These are phyloP conservation scores for Chalaropsis ovoidea DNA, from an alignment of 2,329 filamentous ascomycete genomes.

Conservation along the genomic window DNA sequence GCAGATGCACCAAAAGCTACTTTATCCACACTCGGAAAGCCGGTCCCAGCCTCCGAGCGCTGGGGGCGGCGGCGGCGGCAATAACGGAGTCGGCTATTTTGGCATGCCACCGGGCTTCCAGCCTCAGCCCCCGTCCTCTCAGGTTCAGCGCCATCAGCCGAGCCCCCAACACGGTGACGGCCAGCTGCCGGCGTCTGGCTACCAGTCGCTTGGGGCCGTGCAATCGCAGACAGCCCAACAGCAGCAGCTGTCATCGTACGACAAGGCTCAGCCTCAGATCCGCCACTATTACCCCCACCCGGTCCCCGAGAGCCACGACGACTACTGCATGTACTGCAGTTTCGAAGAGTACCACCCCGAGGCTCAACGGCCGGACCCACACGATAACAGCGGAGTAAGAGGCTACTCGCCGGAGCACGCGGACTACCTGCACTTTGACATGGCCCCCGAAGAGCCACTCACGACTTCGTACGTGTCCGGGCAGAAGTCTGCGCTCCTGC, in stretches of 20 bases:
- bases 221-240: not conserved
- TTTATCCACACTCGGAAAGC: not conserved
- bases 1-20: not conserved
- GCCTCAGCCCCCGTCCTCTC: not conserved
- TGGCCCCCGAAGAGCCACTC: not conserved
- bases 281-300: conserved; percentile 9
- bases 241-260: not conserved
- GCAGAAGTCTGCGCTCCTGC: no score
- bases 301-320: not conserved
- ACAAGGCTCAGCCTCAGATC: not conserved
- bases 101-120: not conserved
- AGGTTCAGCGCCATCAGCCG: not conserved
- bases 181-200: not conserved
- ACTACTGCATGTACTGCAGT: conserved; percentile 14
- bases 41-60: not conserved
- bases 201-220: not conserved
- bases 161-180: not conserved
- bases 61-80: not conserved
- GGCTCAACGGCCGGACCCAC: not conserved
- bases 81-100: not conserved
- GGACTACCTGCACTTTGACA: not conserved
- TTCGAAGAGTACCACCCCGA: conserved; percentile 12
- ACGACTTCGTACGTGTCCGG: not conserved
- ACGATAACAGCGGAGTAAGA: not conserved
- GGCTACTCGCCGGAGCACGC: not conserved